Evolutionary conservation across 306 rosid species (phyloP).

Genomic region (Sophora flavescens): DNA sequence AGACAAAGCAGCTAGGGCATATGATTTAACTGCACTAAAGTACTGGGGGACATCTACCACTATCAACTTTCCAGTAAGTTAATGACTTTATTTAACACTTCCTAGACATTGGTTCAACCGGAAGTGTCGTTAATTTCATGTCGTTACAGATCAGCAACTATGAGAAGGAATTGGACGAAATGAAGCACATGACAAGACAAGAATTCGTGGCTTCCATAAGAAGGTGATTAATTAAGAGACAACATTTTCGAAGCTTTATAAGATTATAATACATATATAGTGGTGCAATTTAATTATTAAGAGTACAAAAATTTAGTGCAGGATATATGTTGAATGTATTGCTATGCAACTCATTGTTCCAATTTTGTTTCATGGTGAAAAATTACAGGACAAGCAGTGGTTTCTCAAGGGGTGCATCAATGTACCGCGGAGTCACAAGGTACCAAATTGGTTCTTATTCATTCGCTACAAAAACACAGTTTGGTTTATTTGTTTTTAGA

Average conservation of each 20-base stretch:
- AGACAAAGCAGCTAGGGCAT: conserved; percentile 99
- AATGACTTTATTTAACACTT: not conserved
- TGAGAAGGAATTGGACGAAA: conserved; percentile 95
- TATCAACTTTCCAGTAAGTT: conserved; percentile 87
- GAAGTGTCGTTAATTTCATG: conserved; percentile 8
- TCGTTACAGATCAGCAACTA: conserved; percentile 78
- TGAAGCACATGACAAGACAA: conserved; percentile 98
- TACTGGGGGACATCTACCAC: conserved; percentile 99
- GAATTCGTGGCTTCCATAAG: conserved; percentile 98
- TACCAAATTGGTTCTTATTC: conserved; percentile 26
- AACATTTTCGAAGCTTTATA: not conserved
- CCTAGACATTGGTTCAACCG: not conserved
- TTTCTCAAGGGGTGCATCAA: conserved; percentile 98
- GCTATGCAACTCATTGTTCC: not conserved
- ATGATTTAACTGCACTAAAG: conserved; percentile 96
- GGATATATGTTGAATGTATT: not conserved
- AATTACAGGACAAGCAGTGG: conserved; percentile 95
- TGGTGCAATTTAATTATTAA: not conserved
- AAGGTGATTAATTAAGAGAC: conserved; percentile 54
- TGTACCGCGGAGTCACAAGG: conserved; percentile 99
- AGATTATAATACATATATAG: too few relatives aligned
- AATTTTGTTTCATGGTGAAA: not conserved
- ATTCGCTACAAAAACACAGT: not conserved
- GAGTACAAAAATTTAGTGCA: not conserved
- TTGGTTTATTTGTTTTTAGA: not conserved